Evolutionary conservation across 2,329 filamentous ascomycete genomes (phyloP).

Genomic region (Monosporascus sp.): DNA sequence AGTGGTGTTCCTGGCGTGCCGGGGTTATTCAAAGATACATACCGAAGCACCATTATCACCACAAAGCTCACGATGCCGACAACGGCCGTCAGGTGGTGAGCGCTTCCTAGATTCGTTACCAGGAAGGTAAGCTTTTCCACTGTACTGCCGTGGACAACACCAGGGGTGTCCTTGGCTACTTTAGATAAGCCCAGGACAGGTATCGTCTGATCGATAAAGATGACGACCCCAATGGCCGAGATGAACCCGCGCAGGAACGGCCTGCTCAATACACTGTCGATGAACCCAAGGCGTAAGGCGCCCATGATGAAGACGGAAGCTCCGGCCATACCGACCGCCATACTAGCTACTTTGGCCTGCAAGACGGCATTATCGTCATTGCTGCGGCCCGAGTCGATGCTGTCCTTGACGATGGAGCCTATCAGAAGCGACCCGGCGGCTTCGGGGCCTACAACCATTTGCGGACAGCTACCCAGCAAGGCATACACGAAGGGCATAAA

Average conservation of each 20-base stretch:
- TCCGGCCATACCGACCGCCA: conserved; percentile 83
- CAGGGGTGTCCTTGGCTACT: conserved; percentile 54
- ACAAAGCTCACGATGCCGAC: conserved; percentile 76
- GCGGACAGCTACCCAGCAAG: conserved; percentile 81
- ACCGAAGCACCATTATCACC: conserved; percentile 89
- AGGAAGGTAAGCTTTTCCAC: conserved; percentile 83
- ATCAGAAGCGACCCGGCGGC: conserved; percentile 88
- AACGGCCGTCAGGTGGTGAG: conserved; percentile 69
- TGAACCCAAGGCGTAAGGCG: conserved; percentile 77
- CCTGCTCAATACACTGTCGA: conserved; percentile 89
- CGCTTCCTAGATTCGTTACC: conserved; percentile 56
- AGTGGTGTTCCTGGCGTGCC: neutral
- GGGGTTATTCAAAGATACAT: conserved; percentile 22
- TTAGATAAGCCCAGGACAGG: conserved; percentile 76
- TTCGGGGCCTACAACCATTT: conserved; percentile 92
- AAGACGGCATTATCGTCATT: conserved; percentile 58
- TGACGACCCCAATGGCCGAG: conserved; percentile 93
- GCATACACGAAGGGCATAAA: conserved; percentile 91
- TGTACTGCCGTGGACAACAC: conserved; percentile 78
- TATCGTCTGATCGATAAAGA: conserved; percentile 89
- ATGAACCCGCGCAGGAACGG: conserved; percentile 95
- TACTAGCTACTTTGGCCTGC: conserved; percentile 79
- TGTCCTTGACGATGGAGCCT: conserved; percentile 76
- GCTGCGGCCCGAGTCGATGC: conserved; percentile 63
- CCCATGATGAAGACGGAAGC: conserved; percentile 85